phyloP scores from a whole-genome alignment of 805 yeast species.

The Pichia sporocuriosa region DNA sequence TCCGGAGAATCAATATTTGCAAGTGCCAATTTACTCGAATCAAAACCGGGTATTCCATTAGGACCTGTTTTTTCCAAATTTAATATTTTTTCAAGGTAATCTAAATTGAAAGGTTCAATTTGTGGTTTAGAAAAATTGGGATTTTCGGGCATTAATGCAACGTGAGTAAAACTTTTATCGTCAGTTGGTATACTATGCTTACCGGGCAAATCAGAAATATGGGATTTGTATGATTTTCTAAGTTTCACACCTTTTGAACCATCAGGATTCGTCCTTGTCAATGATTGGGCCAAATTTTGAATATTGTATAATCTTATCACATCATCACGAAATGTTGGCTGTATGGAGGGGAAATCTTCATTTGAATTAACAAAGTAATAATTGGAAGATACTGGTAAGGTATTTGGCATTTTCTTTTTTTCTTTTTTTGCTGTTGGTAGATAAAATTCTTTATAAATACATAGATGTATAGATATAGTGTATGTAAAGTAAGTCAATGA shows the following conservation, averaged over 20 bases:
- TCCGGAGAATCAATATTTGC: constrained; percentile 31
- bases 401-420: neutral
- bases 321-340: constrained; percentile 70
- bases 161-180: constrained; percentile 32
- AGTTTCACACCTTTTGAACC: constrained; percentile 90
- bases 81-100: constrained; percentile 43
- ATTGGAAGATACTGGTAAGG: neutral
- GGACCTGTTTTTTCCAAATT: constrained; percentile 59
- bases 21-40: constrained; percentile 58
- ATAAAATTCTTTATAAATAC: no score
- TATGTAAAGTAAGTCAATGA: no score
- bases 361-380: constrained; percentile 29
- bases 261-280: constrained; percentile 81
- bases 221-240: constrained; percentile 91
- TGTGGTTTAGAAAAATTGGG: constrained; percentile 31
- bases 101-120: constrained; percentile 43
- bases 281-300: constrained; percentile 61
- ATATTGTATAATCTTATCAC: constrained; percentile 64
- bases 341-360: constrained; percentile 34
- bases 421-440: neutral
- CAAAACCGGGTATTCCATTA: constrained; percentile 73
- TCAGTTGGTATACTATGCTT: constrained; percentile 57
- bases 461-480: no score
- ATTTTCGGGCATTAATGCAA: constrained; percentile 34
- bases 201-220: constrained; percentile 80